Evolutionary conservation across 441 rosid genomes (phyloP).

Genomic region (Rhodomyrtus psidioides): DNA sequence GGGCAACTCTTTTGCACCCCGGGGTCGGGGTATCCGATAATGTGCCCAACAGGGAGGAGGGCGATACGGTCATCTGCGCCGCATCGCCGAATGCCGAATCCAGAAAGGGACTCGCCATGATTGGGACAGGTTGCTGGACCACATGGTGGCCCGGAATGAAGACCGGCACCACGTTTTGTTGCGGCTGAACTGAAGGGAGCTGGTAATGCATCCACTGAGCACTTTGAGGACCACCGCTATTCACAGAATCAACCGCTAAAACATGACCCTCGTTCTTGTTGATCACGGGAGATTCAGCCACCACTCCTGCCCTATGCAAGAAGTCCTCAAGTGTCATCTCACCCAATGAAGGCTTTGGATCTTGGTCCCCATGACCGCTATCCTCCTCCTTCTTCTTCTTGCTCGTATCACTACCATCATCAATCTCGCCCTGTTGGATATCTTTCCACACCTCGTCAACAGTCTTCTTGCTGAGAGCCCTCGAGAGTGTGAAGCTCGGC

Average conservation of each 20-base stretch:
- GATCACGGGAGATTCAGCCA: neutral
- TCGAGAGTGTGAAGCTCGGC: conserved; percentile 6
- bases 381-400: neutral
- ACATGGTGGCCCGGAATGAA: neutral
- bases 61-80: neutral
- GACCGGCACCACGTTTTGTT: neutral
- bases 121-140: neutral
- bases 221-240: neutral
- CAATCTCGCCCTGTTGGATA: conserved; percentile 1
- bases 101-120: neutral
- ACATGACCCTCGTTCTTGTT: neutral
- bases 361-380: neutral
- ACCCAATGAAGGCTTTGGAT: conserved; percentile 1
- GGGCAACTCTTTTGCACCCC: neutral
- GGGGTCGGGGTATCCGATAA: neutral
- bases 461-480: conserved; percentile 12
- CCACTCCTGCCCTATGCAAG: conserved; percentile 2
- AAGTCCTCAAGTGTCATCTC: conserved; percentile 17
- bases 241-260: neutral
- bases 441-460: conserved; percentile 17
- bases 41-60: neutral
- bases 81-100: neutral
- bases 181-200: conserved; percentile 1
- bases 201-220: conserved; percentile 12
- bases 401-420: neutral